Evolutionary conservation across 371 early-diverging fungal genomes (phyloP), one percentile per base, ranked within the genome.

Genomic region (Mortierella sp.): DNA sequence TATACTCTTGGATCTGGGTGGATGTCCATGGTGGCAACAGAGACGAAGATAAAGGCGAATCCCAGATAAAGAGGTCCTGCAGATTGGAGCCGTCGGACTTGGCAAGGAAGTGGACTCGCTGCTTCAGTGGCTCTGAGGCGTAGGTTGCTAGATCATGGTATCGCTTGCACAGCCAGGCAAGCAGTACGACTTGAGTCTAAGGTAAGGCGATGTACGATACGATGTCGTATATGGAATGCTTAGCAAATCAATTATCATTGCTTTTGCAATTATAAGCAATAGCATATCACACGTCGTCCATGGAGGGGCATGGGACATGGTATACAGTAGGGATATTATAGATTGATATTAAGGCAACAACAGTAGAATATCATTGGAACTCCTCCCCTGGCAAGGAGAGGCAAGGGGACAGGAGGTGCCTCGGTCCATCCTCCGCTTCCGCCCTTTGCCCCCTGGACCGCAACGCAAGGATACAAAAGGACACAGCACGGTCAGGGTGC

Each of bases 1-100:
- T 41, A 50, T 43, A 67, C 6, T 48, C 42, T 17, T 59, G 34
- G 11, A 73, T 59, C 61, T 65, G 52, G 11, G 11, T 23, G 6
- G 51, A 44, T 9, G 56, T 34, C 62, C 60, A 42, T 9, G 37
- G 27, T 19, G 55, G 32, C 1, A 44, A 17, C 6, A 30, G 39
- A 27, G 56, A 50, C 0, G 51, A 6, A n/a, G 39, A 21, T 19
- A 48, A 17, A n/a, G 64, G 58, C 2, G 61, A 17, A 15, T 67
- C 73, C 73, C 73, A 73, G 37, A 62, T 49, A 19, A 56, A 59
- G 41, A 73, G 63, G 0, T 73, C 63, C 15, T 53, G 26, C 12
- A 73, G 57, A 26, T 73, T 73, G 23, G 73, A 73, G 2, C 68
- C 59, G 11, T 73, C 73, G 8, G 73, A 59, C 27, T 50, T 62